Conservation (phyloP, 192 early-diverging fungal species). For the Helicostylum pulchrum region DNA sequence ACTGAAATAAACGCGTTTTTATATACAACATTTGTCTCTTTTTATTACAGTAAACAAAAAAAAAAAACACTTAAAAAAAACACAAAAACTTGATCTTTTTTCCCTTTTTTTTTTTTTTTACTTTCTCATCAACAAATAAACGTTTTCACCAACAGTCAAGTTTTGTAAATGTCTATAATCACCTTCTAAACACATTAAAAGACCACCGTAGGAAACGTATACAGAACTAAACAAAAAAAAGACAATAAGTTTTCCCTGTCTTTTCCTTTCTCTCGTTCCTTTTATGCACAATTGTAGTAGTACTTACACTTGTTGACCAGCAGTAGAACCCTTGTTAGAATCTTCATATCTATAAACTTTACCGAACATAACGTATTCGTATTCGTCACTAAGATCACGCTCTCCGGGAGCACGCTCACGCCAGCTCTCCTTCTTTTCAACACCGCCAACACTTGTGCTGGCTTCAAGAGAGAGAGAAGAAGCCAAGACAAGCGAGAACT, state of each 20-base stretch:
- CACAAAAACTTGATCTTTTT: background rate
- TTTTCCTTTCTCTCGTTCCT: background rate
- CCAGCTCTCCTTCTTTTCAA: conserved; percentile 65
- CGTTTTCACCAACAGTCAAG: conserved; percentile 81
- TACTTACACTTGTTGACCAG: conserved; percentile 61
- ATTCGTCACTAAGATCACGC: conserved; percentile 85
- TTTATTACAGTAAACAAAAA: background rate
- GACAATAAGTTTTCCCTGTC: background rate
- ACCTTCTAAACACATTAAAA: conserved; percentile 87
- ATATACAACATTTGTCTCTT: background rate
- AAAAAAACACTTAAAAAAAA: too few species aligned
- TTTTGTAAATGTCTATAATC: conserved; percentile 79
- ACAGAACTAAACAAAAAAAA: conserved; percentile 58
- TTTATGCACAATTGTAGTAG: background rate
- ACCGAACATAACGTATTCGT: conserved; percentile 98
- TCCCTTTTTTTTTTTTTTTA: conserved; percentile 21
- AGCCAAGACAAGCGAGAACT: conserved; percentile 80
- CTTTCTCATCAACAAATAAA: conserved; percentile 88
- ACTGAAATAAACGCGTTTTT: too few species aligned
- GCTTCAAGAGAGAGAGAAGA: conserved; percentile 67
- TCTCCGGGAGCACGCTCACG: conserved; percentile 62
- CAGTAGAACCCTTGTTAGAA: conserved; percentile 56
- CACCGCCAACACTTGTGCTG: conserved; percentile 44
- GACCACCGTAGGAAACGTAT: conserved; percentile 88
- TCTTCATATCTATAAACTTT: conserved; percentile 97